phyloP scores from a whole-genome alignment of 345 rosid genomes.

The Murraya koenigii region DNA sequence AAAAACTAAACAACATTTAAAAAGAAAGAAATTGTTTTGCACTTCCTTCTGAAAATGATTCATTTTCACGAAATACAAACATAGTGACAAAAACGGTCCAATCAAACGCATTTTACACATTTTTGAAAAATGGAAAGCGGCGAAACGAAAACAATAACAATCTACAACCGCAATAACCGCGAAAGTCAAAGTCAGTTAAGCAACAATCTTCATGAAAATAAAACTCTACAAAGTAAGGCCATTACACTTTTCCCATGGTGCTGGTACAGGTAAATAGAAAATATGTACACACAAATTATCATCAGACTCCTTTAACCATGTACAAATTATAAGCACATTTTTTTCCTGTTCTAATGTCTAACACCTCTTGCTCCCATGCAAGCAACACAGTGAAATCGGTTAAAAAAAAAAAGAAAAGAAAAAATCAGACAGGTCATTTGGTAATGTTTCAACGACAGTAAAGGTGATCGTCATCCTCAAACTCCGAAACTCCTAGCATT shows the following conservation, averaged over 20 bases:
- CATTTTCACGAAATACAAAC: too few relatives aligned
- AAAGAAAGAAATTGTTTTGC: too few relatives aligned
- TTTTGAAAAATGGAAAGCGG: too few relatives aligned
- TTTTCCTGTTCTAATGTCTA: conserved; percentile 18
- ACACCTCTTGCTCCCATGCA: conserved; percentile 18
- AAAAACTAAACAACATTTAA: too few relatives aligned
- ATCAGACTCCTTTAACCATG: conserved; percentile 24
- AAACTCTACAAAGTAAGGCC: conserved; percentile 11
- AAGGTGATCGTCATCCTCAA: conserved; percentile 60
- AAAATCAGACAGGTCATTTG: background rate
- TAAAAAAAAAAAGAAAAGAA: background rate
- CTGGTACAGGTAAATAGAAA: conserved; percentile 12
- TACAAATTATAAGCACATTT: conserved; percentile 29
- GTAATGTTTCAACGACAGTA: conserved; percentile 41
- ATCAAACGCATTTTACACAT: too few relatives aligned
- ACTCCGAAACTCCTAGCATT: conserved; percentile 79
- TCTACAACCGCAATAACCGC: background rate
- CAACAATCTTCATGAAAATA: conserved; percentile 6
- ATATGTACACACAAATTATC: conserved; percentile 30
- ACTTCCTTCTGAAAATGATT: too few relatives aligned
- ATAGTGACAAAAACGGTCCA: too few relatives aligned
- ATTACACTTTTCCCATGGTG: conserved; percentile 5
- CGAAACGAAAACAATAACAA: too few relatives aligned
- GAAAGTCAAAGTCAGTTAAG: background rate
- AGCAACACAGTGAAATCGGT: conserved; percentile 7